Conservation (phyloP, 305 asterid genomes). For the Solanum hybrid region DNA sequence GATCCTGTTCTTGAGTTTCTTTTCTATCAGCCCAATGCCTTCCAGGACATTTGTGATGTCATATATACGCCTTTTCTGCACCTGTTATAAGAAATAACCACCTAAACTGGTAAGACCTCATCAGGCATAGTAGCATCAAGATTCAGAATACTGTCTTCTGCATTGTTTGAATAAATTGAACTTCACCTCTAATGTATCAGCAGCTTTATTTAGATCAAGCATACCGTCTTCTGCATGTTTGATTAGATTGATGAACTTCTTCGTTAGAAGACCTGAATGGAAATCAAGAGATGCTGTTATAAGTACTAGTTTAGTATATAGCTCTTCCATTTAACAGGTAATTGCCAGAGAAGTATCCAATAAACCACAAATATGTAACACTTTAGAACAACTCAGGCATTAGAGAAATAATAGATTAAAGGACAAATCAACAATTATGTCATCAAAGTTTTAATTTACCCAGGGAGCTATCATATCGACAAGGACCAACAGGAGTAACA, state of each 20-base stretch:
- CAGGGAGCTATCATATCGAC: constrained; percentile 95
- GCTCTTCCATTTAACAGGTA: neutral
- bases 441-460: constrained; percentile 30
- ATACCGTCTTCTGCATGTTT: constrained; percentile 89
- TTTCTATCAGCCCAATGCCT: constrained; percentile 98
- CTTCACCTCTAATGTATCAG: constrained; percentile 86
- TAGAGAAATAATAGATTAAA: neutral
- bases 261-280: constrained; percentile 76
- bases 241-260: constrained; percentile 80
- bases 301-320: neutral
- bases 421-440: neutral
- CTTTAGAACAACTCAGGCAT: neutral
- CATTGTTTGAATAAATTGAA: constrained; percentile 70
- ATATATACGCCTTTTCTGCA: constrained; percentile 98
- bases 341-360: neutral
- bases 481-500: constrained; percentile 78
- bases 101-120: constrained; percentile 11
- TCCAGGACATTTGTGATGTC: constrained; percentile 98
- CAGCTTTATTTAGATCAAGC: constrained; percentile 89
- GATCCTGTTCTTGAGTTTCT: constrained; percentile 91
- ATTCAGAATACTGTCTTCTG: constrained; percentile 58
- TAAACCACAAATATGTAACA: neutral
- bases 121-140: neutral
- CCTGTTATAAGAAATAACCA: constrained; percentile 38
- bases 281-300: neutral